Conservation (phyloP, 2,329 filamentous ascomycete species). For the Trichoderma sp. region DNA sequence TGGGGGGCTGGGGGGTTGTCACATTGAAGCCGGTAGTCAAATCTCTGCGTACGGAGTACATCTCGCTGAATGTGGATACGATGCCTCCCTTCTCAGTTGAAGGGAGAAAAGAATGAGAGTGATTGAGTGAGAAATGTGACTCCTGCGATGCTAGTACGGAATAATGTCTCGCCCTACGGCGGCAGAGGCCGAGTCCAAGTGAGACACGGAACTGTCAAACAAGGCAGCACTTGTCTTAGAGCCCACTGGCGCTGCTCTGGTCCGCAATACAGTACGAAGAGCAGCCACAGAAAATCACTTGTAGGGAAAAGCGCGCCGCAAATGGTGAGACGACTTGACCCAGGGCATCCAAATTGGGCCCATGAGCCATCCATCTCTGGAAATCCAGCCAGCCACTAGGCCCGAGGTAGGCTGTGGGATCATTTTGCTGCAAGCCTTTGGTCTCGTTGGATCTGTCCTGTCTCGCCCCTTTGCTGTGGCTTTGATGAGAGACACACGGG, state of each 20-base stretch:
- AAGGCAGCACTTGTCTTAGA: constrained; percentile 13
- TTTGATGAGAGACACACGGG: neutral
- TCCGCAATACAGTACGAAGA: neutral
- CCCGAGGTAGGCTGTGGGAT: neutral
- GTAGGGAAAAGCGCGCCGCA: neutral
- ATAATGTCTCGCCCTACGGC: constrained; percentile 18
- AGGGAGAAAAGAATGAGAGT: neutral
- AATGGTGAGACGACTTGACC: constrained; percentile 1
- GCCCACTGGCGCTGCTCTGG: neutral
- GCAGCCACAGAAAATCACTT: neutral
- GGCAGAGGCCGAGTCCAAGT: constrained; percentile 16
- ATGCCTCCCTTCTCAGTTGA: neutral
- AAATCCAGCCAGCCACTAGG: constrained; percentile 3
- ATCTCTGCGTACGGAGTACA: neutral
- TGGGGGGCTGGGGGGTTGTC: neutral
- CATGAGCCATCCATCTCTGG: constrained; percentile 2
- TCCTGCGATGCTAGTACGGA: neutral
- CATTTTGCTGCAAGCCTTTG: neutral
- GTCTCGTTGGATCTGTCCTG: neutral
- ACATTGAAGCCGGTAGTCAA: neutral
- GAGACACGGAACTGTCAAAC: constrained; percentile 21
- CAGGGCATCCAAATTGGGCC: constrained; percentile 3
- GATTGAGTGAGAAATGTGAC: neutral
- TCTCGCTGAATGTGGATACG: neutral
- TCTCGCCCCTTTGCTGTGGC: neutral